Evolutionary conservation across 345 rosid species (phyloP), one percentile per base, ranked within the genome.

Genomic region (Noccaea caerulescens): DNA sequence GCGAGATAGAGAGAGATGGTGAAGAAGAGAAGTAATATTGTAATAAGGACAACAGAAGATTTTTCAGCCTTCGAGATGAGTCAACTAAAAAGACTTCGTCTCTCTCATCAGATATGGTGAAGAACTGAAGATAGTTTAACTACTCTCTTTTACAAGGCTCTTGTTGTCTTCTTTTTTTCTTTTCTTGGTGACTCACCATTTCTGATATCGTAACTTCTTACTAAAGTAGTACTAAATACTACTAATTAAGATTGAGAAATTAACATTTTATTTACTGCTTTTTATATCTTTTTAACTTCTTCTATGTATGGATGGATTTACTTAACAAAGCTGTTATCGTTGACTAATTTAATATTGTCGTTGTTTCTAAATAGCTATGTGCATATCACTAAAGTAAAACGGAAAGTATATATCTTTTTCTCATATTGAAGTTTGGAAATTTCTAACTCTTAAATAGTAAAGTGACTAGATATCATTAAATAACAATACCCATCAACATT

Each of bases 21-120:
- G 45, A 18, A 38, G 25, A 16, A 25, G 64, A 57, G 33, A 32
- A 32, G 37, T 57, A 73, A 20, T 57, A 41, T 66, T 49, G 53
- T 30, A 66, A 66, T 58, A 41, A 66, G 16, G 72, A 50, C 67
- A 58, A 30, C 49, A 20, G 61, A 30, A 58, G 72, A 66, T 58
- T 66, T 65, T 73, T 73, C 67, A 58, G 59, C n/a, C 2, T 27
- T 23, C 20, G 51, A 8, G 65, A 43, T 8, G 56, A 73, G 77
- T 73, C 77, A 73, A 73, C 72, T 38, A 57, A 3, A 13, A 54
- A 10, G 25, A 63, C 63, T 61, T 71, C 34, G 52, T 62, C 46
- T 55, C 45, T 62, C 63, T 53, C 38, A 41, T 61, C 36, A 62
- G 62, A 32, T 30, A 68, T 68, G 33, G 56, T 10, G 36, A 25